Percentiles rank a stretch among this genome's conserved stretches.
Conservation (phyloP, 2,329 filamentous ascomycete genomes). For the Colletotrichum musicola region DNA sequence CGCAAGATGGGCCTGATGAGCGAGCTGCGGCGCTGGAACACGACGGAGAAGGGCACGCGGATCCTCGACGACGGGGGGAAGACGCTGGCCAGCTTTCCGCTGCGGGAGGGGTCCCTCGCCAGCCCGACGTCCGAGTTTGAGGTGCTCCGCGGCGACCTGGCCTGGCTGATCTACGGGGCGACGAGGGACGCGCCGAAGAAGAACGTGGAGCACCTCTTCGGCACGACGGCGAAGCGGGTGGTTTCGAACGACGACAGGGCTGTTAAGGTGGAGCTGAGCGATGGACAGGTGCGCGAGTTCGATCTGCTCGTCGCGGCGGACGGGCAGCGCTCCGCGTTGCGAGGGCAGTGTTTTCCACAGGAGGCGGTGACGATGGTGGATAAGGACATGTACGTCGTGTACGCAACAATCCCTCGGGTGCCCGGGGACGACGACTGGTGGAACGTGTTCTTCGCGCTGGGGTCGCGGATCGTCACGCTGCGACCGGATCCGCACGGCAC, state of each 20-base stretch:
- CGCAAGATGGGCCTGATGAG: conserved; percentile 53
- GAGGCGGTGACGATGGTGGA: conserved; percentile 41
- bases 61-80: conserved; percentile 57
- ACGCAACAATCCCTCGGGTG: conserved; percentile 48
- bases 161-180: conserved; percentile 60
- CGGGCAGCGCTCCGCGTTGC: conserved; percentile 63
- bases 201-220: conserved; percentile 48
- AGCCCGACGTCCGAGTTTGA: conserved; percentile 67
- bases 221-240: conserved; percentile 20
- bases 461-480: conserved; percentile 15
- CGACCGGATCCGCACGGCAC: conserved; percentile 33
- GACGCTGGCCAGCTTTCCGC: conserved; percentile 52
- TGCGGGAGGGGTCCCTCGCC: conserved; percentile 56
- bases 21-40: conserved; percentile 50
- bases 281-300: conserved; percentile 56
- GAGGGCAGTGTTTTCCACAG: conserved; percentile 53
- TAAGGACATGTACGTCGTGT: conserved; percentile 45
- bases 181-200: conserved; percentile 2
- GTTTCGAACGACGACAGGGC: conserved; percentile 42
- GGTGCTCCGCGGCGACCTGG: conserved; percentile 69
- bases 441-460: conserved; percentile 27
- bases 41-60: conserved; percentile 61
- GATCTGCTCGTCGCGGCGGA: conserved; percentile 69
- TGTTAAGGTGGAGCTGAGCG: conserved; percentile 55
- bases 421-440: conserved; percentile 39